Conservation (phyloP, 805 yeast genomes). For the Metschnikowia kofuensis region DNA sequence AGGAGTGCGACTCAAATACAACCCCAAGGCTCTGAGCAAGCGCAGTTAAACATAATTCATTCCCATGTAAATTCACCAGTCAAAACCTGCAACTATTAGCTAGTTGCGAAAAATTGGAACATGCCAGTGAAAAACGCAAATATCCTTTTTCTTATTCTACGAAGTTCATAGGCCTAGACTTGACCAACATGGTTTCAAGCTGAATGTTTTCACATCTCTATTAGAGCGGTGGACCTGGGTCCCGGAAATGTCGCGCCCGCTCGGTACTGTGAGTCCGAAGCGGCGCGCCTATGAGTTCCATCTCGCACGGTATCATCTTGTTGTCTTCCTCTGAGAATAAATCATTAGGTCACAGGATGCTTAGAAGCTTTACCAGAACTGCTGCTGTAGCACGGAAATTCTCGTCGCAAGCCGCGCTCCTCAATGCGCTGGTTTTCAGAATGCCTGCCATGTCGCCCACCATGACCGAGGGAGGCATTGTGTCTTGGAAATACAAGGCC, state of each 20-base stretch:
- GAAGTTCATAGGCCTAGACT: neutral
- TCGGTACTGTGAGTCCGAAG: slow-evolving; percentile 21
- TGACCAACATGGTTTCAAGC: neutral
- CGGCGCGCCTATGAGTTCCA: slow-evolving; percentile 4
- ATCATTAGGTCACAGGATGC: slow-evolving; percentile 12
- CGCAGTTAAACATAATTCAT: too few species aligned
- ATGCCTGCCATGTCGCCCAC: slow-evolving; percentile 99
- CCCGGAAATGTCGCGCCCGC: slow-evolving; percentile 23
- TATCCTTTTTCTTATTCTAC: too few species aligned
- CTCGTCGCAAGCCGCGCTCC: slow-evolving; percentile 23
- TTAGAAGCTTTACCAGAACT: slow-evolving; percentile 17
- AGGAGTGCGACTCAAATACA: too few species aligned
- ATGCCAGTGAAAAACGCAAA: too few species aligned
- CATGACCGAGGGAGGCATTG: slow-evolving; percentile 93
- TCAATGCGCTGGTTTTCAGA: slow-evolving; percentile 52
- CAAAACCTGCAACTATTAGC: too few species aligned
- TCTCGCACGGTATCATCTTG: slow-evolving; percentile 2
- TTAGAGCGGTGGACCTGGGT: neutral
- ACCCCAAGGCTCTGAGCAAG: too few species aligned
- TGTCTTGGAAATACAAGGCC: slow-evolving; percentile 77
- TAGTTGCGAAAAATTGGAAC: too few species aligned
- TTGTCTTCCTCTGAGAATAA: neutral
- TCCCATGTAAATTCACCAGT: too few species aligned
- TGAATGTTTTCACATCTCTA: neutral
- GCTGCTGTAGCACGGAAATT: slow-evolving; percentile 23